These are phyloP conservation scores for Alloteropsis angusta DNA, from an alignment of 202 grass and related monocot genomes.

Conservation along the genomic window DNA sequence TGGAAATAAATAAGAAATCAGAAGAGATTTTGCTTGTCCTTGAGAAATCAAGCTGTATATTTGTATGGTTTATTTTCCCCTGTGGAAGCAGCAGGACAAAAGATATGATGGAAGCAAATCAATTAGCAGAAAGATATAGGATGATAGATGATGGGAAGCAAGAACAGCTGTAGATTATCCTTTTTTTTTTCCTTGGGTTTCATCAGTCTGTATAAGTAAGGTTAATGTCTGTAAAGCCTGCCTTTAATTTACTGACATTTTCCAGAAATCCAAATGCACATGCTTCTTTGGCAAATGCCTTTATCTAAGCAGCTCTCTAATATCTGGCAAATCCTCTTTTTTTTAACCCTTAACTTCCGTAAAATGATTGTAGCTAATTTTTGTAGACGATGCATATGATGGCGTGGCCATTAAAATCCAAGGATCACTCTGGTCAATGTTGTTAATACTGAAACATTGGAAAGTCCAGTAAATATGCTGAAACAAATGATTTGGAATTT, in stretches of 20 bases:
- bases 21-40: conserved; percentile 39
- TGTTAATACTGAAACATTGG: not conserved
- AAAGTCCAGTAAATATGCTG: not conserved
- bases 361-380: not conserved
- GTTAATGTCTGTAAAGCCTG: conserved; percentile 36
- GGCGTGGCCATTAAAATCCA: not conserved
- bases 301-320: not conserved
- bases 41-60: conserved; percentile 67
- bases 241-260: conserved; percentile 30
- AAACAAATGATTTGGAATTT: not conserved
- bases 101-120: conserved; percentile 16
- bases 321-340: too few relatives aligned
- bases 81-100: conserved; percentile 30
- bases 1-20: conserved; percentile 46
- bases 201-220: conserved; percentile 54
- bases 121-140: conserved; percentile 45
- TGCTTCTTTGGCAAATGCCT: not conserved
- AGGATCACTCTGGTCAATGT: not conserved
- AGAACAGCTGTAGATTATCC: conserved; percentile 59
- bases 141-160: conserved; percentile 65
- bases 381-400: not conserved
- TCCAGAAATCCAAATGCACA: conserved; percentile 22
- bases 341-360: not conserved
- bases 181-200: conserved; percentile 68
- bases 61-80: conserved; percentile 40